These are phyloP conservation scores for Syncephalastrum sp. DNA, from an alignment of 371 early-diverging fungal species.

Conservation along the genomic window DNA sequence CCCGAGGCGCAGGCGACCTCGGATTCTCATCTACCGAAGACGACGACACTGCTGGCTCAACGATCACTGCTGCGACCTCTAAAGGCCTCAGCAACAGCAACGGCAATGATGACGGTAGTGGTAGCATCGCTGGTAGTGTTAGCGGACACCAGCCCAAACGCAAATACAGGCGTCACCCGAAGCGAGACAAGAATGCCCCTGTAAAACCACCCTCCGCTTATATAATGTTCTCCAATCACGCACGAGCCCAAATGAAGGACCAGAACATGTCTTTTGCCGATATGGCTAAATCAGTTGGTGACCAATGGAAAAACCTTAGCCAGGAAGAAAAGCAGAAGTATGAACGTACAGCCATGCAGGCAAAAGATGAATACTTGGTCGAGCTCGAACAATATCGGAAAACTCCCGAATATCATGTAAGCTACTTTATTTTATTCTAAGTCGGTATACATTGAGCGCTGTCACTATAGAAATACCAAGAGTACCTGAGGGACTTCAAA, in stretches of 20 bases:
- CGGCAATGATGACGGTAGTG: neutral
- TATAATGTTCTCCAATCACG: constrained; percentile 49
- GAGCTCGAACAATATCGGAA: constrained; percentile 28
- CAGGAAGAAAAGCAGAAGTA: constrained; percentile 28
- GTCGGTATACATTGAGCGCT: neutral
- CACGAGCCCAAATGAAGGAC: constrained; percentile 35
- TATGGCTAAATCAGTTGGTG: constrained; percentile 44
- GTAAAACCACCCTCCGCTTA: constrained; percentile 53
- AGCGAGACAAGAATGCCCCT: constrained; percentile 48
- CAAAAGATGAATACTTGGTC: constrained; percentile 39
- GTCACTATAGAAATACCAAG: constrained; percentile 2
- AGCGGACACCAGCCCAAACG: constrained; percentile 26
- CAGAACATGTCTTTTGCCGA: constrained; percentile 43
- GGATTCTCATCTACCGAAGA: too few species aligned
- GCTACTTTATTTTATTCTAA: neutral
- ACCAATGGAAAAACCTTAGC: constrained; percentile 43
- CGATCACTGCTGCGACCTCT: neutral
- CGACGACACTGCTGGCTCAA: too few species aligned
- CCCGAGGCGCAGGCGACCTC: too few species aligned
- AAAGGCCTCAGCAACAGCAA: neutral
- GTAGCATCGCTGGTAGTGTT: constrained; percentile 8
- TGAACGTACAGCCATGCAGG: constrained; percentile 35
- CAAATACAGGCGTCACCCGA: constrained; percentile 49
- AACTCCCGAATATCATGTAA: constrained; percentile 24
- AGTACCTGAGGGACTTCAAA: constrained; percentile 11